These are phyloP conservation scores for Teratosphaeria viscida DNA, from an alignment of 2,329 filamentous ascomycete species.

Conservation along the genomic window DNA sequence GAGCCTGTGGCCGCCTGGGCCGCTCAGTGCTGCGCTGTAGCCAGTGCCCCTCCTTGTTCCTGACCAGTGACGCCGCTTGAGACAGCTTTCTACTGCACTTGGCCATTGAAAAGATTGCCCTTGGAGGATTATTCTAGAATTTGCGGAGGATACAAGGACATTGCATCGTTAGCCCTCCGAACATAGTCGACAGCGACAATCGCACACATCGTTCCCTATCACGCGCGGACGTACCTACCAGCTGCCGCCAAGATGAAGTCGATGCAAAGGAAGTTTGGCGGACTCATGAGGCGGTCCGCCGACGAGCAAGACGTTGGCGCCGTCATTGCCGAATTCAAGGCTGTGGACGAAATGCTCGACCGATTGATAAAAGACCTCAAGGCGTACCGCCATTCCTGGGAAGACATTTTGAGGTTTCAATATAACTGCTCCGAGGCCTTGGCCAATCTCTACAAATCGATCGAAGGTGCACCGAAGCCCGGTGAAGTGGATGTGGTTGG, in stretches of 20 bases:
- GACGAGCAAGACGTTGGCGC: conserved; percentile 68
- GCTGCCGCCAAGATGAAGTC: conserved; percentile 22
- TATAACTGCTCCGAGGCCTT: conserved; percentile 56
- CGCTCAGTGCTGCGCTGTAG: too few species aligned
- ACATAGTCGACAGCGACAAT: neutral
- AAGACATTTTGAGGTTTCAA: conserved; percentile 59
- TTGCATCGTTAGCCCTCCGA: neutral
- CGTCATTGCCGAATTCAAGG: conserved; percentile 68
- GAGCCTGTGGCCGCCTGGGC: neutral
- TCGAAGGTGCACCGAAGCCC: conserved; percentile 34
- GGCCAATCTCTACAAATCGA: conserved; percentile 65
- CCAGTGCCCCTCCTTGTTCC: neutral
- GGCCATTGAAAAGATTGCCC: neutral
- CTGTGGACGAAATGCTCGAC: conserved; percentile 63
- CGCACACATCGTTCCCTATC: neutral
- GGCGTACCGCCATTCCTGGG: conserved; percentile 71
- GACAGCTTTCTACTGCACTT: neutral
- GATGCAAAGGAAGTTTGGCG: conserved; percentile 63
- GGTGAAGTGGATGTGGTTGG: conserved; percentile 42
- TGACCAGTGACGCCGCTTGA: neutral
- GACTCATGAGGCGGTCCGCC: conserved; percentile 58
- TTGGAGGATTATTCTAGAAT: neutral
- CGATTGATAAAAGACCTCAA: conserved; percentile 63
- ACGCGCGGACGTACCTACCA: neutral
- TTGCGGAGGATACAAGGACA: neutral